Conservation (phyloP, 805 yeast species). For the Scheffersomyces lignosus region DNA sequence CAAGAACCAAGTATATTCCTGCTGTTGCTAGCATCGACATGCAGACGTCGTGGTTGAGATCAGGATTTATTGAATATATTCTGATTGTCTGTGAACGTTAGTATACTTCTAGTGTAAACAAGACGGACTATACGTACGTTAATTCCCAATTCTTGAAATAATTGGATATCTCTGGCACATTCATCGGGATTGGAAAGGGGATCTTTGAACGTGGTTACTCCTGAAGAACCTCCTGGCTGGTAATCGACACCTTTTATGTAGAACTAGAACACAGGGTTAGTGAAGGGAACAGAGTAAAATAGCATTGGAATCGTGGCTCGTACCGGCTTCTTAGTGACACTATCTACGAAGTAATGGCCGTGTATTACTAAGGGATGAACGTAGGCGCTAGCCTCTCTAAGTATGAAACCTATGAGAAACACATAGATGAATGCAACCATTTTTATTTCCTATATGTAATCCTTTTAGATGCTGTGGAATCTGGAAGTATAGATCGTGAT, state of each 20-base stretch:
- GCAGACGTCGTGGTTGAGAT: slow-evolving; percentile 80
- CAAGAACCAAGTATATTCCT: slow-evolving; percentile 87
- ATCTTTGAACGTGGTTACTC: slow-evolving; percentile 55
- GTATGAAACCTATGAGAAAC: too few relatives aligned
- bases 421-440: too few relatives aligned
- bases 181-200: slow-evolving; percentile 70
- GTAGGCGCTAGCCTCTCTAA: slow-evolving; percentile 3
- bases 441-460: too few relatives aligned
- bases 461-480: background rate
- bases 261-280: slow-evolving; percentile 45
- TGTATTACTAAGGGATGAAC: slow-evolving; percentile 68
- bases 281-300: background rate
- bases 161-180: slow-evolving; percentile 79
- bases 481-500: background rate
- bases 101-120: slow-evolving; percentile 7
- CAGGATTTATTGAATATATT: slow-evolving; percentile 83
- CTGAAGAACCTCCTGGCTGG: slow-evolving; percentile 95
- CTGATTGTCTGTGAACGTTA: slow-evolving; percentile 59
- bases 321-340: slow-evolving; percentile 73
- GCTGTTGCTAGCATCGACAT: slow-evolving; percentile 91
- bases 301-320: slow-evolving; percentile 10
- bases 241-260: slow-evolving; percentile 87
- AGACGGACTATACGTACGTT: slow-evolving; percentile 42
- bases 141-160: slow-evolving; percentile 82
- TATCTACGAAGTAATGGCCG: slow-evolving; percentile 74